These are phyloP conservation scores for Phylloporus sp. DNA, from an alignment of 768 basidiomycete genomes.

Conservation along the genomic window DNA sequence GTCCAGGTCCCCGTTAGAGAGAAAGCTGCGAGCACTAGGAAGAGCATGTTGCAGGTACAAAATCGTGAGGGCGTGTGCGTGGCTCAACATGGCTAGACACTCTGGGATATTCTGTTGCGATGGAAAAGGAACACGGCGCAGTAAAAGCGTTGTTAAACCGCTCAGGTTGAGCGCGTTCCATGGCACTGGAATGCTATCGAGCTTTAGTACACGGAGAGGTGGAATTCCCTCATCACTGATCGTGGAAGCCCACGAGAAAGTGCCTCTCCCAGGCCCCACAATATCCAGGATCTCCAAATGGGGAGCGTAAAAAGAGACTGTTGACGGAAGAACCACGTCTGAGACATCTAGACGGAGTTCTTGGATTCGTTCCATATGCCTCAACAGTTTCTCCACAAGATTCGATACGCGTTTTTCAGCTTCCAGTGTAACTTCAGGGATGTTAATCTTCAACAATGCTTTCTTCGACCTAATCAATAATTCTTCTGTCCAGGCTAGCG, in stretches of 20 bases:
- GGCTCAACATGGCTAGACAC: conserved; percentile 29
- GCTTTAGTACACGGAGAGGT: background rate
- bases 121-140: conserved; percentile 20
- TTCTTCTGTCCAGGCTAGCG: conserved; percentile 35
- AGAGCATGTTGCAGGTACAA: conserved; percentile 33
- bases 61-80: conserved; percentile 31
- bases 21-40: conserved; percentile 1
- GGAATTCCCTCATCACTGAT: background rate
- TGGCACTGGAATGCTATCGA: background rate
- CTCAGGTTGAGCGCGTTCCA: background rate
- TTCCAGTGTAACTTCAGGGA: conserved; percentile 26
- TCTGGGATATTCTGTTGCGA: conserved; percentile 26
- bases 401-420: too few species aligned
- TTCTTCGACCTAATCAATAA: conserved; percentile 38
- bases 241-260: background rate
- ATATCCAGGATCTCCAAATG: background rate
- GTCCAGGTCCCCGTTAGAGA: background rate
- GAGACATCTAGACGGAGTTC: background rate
- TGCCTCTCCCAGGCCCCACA: background rate
- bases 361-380: background rate
- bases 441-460: background rate
- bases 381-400: background rate
- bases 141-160: conserved; percentile 33
- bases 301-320: background rate
- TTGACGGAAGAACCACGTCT: too few species aligned